Conservation (phyloP, 139 green algal species). For the Gonium pectorale region DNA sequence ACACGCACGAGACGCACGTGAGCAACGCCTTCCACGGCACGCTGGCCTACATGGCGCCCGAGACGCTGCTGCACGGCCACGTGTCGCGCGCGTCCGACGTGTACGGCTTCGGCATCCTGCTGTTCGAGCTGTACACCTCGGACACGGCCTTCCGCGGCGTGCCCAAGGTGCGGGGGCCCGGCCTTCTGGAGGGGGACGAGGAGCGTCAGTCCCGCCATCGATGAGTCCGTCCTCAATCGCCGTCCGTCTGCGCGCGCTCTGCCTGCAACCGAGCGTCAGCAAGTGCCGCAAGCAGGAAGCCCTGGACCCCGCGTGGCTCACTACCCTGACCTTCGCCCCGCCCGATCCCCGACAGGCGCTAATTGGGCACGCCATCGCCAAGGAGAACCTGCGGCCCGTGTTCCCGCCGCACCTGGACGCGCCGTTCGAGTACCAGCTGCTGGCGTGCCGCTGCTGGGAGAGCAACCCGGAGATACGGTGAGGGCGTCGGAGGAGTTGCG, state of each 20-base stretch:
- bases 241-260: neutral
- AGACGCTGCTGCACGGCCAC: constrained; percentile 38
- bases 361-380: constrained; percentile 26
- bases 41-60: constrained; percentile 35
- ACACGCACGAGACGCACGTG: constrained; percentile 49
- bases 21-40: constrained; percentile 56
- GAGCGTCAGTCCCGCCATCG: no score
- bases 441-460: constrained; percentile 65
- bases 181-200: no score
- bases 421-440: constrained; percentile 49
- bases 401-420: constrained; percentile 18
- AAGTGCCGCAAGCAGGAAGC: no score
- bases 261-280: no score
- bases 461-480: constrained; percentile 54
- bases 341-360: neutral
- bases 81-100: constrained; percentile 27
- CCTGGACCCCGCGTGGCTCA: no score
- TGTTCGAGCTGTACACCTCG: constrained; percentile 41
- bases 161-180: neutral
- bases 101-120: constrained; percentile 29
- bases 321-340: no score
- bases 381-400: constrained; percentile 30
- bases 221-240: no score
- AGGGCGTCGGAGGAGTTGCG: neutral
- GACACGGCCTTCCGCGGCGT: constrained; percentile 6